Conservation (phyloP, 768 basidiomycete genomes). For the Lentinula raphanica region DNA sequence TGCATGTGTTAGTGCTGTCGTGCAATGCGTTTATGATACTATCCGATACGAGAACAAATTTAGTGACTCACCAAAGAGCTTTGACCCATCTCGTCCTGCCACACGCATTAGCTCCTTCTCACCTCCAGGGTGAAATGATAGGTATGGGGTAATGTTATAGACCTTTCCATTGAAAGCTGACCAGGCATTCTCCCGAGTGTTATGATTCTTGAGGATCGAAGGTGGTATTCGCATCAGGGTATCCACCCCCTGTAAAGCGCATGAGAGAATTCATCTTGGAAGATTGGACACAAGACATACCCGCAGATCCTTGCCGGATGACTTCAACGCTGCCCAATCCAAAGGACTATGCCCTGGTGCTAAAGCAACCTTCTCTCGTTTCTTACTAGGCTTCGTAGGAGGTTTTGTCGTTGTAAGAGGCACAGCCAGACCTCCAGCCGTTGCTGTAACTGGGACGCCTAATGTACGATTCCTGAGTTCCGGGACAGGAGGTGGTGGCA, state of each 20-base stretch:
- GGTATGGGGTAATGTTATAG: conserved; percentile 92
- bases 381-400: conserved; percentile 50
- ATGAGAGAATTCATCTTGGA: conserved; percentile 6
- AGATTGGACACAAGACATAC: conserved; percentile 38
- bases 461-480: conserved; percentile 35
- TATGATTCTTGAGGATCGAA: conserved; percentile 74
- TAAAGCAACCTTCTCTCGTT: conserved; percentile 76
- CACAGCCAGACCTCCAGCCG: conserved; percentile 41
- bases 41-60: background rate
- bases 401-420: conserved; percentile 61
- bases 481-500: conserved; percentile 50
- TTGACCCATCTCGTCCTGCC: conserved; percentile 92
- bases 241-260: conserved; percentile 57
- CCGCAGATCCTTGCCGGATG: conserved; percentile 73
- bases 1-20: conserved; percentile 78
- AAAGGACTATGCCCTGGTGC: conserved; percentile 88
- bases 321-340: conserved; percentile 90
- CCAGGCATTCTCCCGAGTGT: conserved; percentile 87
- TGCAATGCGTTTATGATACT: background rate
- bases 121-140: conserved; percentile 91
- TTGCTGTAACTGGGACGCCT: conserved; percentile 28
- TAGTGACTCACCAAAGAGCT: conserved; percentile 74
- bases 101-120: conserved; percentile 92
- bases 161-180: conserved; percentile 88
- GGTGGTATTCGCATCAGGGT: conserved; percentile 65